Base-by-base conservation (phyloP, 2,329 filamentous ascomycete genomes). In the Penicillium brasilianum region DNA sequence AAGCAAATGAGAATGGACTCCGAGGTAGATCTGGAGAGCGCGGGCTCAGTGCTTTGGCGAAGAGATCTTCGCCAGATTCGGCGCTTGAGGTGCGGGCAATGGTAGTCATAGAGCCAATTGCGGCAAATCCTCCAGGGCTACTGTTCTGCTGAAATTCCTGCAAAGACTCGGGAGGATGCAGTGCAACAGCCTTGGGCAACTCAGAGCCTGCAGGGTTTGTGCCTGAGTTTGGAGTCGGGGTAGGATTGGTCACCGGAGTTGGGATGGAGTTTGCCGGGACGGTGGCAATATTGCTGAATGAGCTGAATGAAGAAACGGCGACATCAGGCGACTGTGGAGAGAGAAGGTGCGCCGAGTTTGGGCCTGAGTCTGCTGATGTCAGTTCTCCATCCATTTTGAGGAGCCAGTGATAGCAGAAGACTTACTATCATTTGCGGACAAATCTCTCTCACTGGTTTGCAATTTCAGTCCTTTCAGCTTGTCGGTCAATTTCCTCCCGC, bases 1-100 rank as follows among this genome's bases (percentile, higher is more conserved):
- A 68, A 62, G 79, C 76, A 73, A 88, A 86, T 3, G 84, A 86
- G 72, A 97, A 97, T 0, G 92, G 93, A 72, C 91, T 93, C 69
- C 88, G 91, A 56, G 88, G 87, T 82, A 95, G 92, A 68, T 96
- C 92, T 0, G 93, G 93, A 70, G 91, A 93, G 54, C 93, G 84
- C 1, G 93, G 93, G 71, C 91, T 94, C 79, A 97, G 87, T 1
- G 92, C 92, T 55, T 96, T 84, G 0, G 92, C 93, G 72, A 97
- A 97, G 2, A 97, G 82, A 43, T 91, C 93, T 60, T 96, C 92
- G 66, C 92, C 90, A 0, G 84, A 85, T 43, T 89, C 86, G 6
- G 68, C 63, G 75, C 62, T 76, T 52, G 60, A 66, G 39, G 60
- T 79, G 74, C 61, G 71, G 18, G 74, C 66, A n/a, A 77, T 22